Evolutionary conservation across 495 filamentous ascomycete species (phyloP), one percentile per base, ranked within the genome.

Genomic region (Aspergillus homomorphus): DNA sequence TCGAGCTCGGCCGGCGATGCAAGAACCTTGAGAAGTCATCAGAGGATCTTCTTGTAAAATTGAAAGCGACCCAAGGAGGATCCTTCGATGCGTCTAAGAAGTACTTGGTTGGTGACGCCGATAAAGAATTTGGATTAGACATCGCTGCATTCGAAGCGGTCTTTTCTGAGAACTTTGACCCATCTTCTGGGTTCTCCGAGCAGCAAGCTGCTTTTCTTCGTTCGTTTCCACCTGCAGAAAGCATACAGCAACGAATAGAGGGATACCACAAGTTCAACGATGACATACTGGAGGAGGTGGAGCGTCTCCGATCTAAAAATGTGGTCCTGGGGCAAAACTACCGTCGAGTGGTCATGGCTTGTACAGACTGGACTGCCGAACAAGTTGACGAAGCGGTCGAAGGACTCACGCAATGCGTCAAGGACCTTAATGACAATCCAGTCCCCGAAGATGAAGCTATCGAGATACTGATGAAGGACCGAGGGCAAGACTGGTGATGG

Each of bases 1-100:
- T 82, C 12, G 80, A 85, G 33, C 72, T 85, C 41, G 83, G 83
- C 45, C 78, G 80, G 46, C 85, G 83, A 43, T 83, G 86, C 51
- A 74, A 76, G 16, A 89, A 89, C 58, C 75, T 89, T 1, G 75
- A 77, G 38, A 72, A 75, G 48, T 82, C 84, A 58, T 76, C 82
- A 6, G 78, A 81, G 20, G 71, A 77, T 21, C 73, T 85, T 42
- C 64, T 78, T 19, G 51, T 56, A 10, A 59, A 67, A 16, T 62
- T 82, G 16, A 68, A 79, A 52, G 58, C 65, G 22, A 56, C 67
- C 26, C 63, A 69, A 38, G 66, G 68, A 8, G 62, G 69, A 14
- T 57, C 61, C 16, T 68, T 69, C 22, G 73, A 79, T 19, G 24
- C 66, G 1, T 61, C 63, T 1, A 62, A 60, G 10, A 66, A 68